Evolutionary conservation across 306 rosid genomes (phyloP), one percentile per base, ranked within the genome.

Genomic region (Purshia tridentata): DNA sequence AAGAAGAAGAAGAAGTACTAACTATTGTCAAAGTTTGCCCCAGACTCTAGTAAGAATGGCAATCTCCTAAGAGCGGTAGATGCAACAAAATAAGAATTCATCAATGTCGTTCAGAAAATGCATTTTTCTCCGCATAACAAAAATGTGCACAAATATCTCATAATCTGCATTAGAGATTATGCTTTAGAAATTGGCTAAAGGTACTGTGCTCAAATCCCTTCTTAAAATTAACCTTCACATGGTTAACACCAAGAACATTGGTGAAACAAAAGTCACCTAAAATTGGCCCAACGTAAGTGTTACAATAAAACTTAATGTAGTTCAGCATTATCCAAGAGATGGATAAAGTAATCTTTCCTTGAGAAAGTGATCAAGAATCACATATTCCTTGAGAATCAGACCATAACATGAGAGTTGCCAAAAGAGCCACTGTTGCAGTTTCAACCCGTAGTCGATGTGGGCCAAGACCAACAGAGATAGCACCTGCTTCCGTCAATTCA

Each of bases 391-490:
- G 83, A 76, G 92, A 83, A 75, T 91, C 98, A 22, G 92, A 89
- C 98, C 96, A 93, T 67, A 91, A 77, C 92, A 88, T 88, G 65
- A 90, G 76, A 53, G 92, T 85, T 22, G 92, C 82, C 73, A 93
- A 70, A 77, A 93, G 88, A 22, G 97, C 89, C 78, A 93, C 81
- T 1, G 98, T 78, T 72, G 98, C 98, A 49, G 97, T 93, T 89
- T 93, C 98, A 49, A 93, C 96, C 63, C 97, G 87, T 19, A 93
- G 86, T 40, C 97, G 94, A 73, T 88, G 87, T 37, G 90, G 87
- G 37, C 98, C 98, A 35, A 93, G 98, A 64, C 92, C 91, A 59
- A 89, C 96, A 48, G 86, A 58, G 19, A 64, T 84, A 67, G 94
- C 97, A 67, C 98, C 98, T 6, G 90, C 96, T 80, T 86, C 91